Conservation (phyloP, 768 basidiomycete species). For the Austroboletus festivus region DNA sequence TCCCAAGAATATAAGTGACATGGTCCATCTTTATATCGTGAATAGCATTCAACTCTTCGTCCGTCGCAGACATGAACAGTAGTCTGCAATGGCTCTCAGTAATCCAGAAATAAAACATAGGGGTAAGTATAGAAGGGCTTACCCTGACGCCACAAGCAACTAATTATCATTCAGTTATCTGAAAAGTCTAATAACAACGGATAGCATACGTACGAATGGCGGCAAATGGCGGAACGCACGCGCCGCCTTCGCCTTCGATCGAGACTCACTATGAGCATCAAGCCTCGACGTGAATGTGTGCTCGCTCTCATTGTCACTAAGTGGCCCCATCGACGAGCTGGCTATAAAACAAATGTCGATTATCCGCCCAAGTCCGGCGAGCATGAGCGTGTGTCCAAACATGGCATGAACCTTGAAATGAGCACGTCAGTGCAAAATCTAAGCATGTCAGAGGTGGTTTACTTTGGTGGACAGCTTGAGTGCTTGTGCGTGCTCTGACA, state of each 20-base stretch:
- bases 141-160: slow-evolving; percentile 76
- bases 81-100: slow-evolving; percentile 41
- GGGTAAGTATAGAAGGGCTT: slow-evolving; percentile 14
- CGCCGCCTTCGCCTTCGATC: slow-evolving; percentile 36
- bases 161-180: slow-evolving; percentile 23
- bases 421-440: background rate
- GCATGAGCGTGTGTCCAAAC: slow-evolving; percentile 84
- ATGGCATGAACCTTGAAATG: slow-evolving; percentile 64
- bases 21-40: slow-evolving; percentile 81
- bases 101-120: background rate
- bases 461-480: slow-evolving; percentile 84
- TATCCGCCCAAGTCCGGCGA: slow-evolving; percentile 76
- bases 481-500: slow-evolving; percentile 86
- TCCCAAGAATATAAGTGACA: slow-evolving; percentile 83
- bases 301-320: slow-evolving; percentile 60
- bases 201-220: slow-evolving; percentile 66
- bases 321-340: slow-evolving; percentile 23
- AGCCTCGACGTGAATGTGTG: slow-evolving; percentile 54
- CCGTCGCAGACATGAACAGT: slow-evolving; percentile 90
- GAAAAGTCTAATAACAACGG: background rate
- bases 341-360: slow-evolving; percentile 81
- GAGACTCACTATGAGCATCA: slow-evolving; percentile 13
- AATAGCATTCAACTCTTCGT: slow-evolving; percentile 78
- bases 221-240: slow-evolving; percentile 82
- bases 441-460: background rate